A percentile compares a stretch with the other conserved stretches of the same genome.
Conservation (phyloP, 2,329 filamentous ascomycete genomes). For the Diplodia sapinea region DNA sequence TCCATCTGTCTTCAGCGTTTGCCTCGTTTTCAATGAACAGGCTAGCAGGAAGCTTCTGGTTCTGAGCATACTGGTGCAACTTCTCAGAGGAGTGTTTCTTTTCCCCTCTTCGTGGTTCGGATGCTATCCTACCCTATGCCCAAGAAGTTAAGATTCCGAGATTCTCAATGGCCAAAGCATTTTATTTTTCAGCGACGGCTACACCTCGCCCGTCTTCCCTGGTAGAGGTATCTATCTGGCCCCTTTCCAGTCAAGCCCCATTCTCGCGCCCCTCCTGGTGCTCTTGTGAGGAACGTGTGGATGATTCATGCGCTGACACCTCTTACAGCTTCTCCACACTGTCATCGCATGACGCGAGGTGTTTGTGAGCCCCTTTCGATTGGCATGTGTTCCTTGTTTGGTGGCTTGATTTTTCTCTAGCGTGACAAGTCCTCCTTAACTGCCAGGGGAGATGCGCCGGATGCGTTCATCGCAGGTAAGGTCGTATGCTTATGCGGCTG, state of each 20-base stretch:
- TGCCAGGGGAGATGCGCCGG: background rate
- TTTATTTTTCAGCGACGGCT: background rate
- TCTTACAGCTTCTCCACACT: background rate
- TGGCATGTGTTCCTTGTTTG: conserved; percentile 3
- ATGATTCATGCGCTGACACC: background rate
- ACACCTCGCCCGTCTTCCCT: background rate
- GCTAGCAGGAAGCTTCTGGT: background rate
- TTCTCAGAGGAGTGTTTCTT: too few species aligned
- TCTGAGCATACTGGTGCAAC: too few species aligned
- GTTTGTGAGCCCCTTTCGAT: background rate
- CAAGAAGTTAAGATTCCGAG: background rate
- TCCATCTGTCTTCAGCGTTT: too few species aligned
- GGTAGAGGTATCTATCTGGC: background rate
- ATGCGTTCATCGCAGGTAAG: background rate
- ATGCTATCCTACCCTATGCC: too few species aligned
- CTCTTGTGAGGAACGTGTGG: background rate
- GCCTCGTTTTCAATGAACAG: too few species aligned
- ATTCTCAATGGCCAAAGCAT: background rate
- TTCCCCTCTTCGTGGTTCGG: too few species aligned
- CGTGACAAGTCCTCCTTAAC: background rate
- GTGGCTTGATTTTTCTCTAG: background rate
- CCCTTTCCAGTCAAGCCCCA: too few species aligned
- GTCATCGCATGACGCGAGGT: background rate
- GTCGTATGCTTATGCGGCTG: conserved; percentile 32
- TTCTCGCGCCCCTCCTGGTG: background rate